Evolutionary conservation across 2,329 filamentous ascomycete genomes (phyloP), one percentile per base, ranked within the genome.

Genomic region (Tolypocladium tropicale): DNA sequence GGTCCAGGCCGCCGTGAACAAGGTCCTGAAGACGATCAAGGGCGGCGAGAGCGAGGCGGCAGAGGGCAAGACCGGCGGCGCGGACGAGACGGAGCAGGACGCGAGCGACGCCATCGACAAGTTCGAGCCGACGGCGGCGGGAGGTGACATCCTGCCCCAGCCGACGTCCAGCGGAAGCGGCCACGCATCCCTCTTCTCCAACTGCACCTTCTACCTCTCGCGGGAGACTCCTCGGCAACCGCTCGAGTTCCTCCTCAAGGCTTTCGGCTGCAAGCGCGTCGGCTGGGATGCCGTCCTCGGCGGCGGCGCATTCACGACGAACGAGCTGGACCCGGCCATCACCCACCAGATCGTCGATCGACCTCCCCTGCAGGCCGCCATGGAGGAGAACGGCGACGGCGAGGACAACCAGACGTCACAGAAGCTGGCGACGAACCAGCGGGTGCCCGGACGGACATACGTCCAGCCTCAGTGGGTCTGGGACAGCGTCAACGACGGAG

Each of bases 381-480:
- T 75, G 39, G 76, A 78, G 34, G 76, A 78, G 55, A 73, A 77
- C 52, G 76, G 70, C 23, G 75, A 75, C 49, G 75, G 63, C 32
- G 79, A 81, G 60, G 83, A 86, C 63, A 85, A 80, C 71, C 83
- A 82, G 73, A 88, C 77, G 59, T 75, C 75, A 52, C 81, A 79
- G 69, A 82, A 79, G 69, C 73, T 84, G 55, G 76, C 70, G 30
- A 72, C 72, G 57, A 88, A 89, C 65, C 84, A 84, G 60, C 84
- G 91, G 59, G 87, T 97, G 59, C 91, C 93, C n/a, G 93, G 93
- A 37, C 82, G 94, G 62, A 90, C 85, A 60, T 99, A 99, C 64
- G 76, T 99, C 56, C 94, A 99, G 75, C 94, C 94, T 23, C 94
- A 99, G 70, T 99, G 95, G 93, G 85, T 99, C 4, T 99, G 94